phyloP scores from a whole-genome alignment of 2,329 filamentous ascomycete genomes.

The Sclerotinia sclerotiorum region DNA sequence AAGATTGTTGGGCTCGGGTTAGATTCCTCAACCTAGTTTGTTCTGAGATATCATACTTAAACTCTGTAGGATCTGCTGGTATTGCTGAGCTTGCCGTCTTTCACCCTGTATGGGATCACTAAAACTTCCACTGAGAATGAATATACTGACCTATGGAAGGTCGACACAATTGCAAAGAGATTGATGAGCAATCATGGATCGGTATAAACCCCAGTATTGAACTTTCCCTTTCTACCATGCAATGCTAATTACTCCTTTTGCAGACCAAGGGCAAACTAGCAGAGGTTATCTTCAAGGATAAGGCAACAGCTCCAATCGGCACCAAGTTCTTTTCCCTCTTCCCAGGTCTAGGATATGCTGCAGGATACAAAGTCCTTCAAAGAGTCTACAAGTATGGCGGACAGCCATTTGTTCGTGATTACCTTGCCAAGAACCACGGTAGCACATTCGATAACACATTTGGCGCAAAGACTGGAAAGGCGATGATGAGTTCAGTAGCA shows the following conservation, averaged over 20 bases:
- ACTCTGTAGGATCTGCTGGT: constrained; percentile 73
- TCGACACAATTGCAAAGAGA: constrained; percentile 97
- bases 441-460: constrained; percentile 84
- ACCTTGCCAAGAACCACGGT: constrained; percentile 75
- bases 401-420: constrained; percentile 92
- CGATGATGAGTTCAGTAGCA: constrained; percentile 94
- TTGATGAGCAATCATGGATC: constrained; percentile 96
- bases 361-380: constrained; percentile 96
- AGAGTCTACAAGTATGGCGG: constrained; percentile 98
- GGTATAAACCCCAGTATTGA: constrained; percentile 43
- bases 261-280: constrained; percentile 59
- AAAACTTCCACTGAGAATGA: constrained; percentile 23
- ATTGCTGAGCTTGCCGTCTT: constrained; percentile 92
- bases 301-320: constrained; percentile 66
- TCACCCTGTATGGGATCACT: constrained; percentile 65
- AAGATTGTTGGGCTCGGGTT: constrained; percentile 89
- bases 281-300: constrained; percentile 90
- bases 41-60: constrained; percentile 26
- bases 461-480: constrained; percentile 96
- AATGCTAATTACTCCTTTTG: constrained; percentile 44
- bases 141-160: constrained; percentile 52
- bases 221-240: neutral
- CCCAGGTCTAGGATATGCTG: constrained; percentile 94
- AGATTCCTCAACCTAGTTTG: constrained; percentile 29
- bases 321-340: constrained; percentile 94